Evolutionary conservation across 495 filamentous ascomycete genomes (phyloP), one percentile per base, ranked within the genome.

Genomic region (Hypoxylon trugodes): DNA sequence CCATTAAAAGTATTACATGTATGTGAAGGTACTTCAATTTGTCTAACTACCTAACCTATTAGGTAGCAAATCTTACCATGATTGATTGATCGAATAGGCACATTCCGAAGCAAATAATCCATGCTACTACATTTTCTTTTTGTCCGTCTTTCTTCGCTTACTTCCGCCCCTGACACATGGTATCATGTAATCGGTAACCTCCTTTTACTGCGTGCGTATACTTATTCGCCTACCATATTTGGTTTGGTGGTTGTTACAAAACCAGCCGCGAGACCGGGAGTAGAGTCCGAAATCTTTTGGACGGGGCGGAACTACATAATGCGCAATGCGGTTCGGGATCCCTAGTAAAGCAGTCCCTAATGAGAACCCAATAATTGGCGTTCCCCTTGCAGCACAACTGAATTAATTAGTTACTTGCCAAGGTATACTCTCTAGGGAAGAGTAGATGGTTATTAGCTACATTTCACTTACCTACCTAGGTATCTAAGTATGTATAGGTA

Each of bases 271-370:
- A 49, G 30, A 45, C 41, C 51, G 19, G 51, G 55, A 46, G 24
- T 25, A 37, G 1, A 25, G 32, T 55, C 35, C 54, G 22, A 50
- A 45, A 37, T 26, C 30, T n/a, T 49, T 41, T 28, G 18, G 41
- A 45, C 35, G 46, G 53, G 52, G 35, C 53, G 53, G 60, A 36
- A 46, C 52, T 52, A 40, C 12, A 36, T 33, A 41, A 56, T 60
- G 57, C 45, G 24, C 30, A 61, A 66, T 41, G 57, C 46, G 21
- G 41, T 61, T 66, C 64, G 64, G 64, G 64, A 66, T 61, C 57
- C 57, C 51, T 41, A 58, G 57, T 57, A 50, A 48, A 58, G 57
- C 32, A 61, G 42, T 42, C 46, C 49, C 21, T 55, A 46, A 52
- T 12, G 49, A 51, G 40, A 57, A 19, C 22, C 58, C 58, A 67